Conservation (phyloP, 2,329 filamentous ascomycete genomes). For the Biscogniauxia mediterranea region DNA sequence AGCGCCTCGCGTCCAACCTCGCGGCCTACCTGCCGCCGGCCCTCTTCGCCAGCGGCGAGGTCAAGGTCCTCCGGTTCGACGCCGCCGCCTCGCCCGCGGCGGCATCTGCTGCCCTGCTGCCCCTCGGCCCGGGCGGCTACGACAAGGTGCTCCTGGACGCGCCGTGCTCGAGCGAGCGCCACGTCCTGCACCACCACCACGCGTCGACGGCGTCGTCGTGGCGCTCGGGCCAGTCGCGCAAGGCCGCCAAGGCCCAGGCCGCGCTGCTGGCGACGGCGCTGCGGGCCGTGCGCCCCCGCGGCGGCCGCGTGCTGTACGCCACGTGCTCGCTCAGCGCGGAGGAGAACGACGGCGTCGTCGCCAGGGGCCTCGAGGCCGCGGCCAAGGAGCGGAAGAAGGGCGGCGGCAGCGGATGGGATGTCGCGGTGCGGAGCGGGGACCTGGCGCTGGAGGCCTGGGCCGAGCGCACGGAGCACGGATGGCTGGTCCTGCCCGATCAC, state of each 20-base stretch:
- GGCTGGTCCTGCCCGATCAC: conserved; percentile 41
- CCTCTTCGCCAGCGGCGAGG: conserved; percentile 21
- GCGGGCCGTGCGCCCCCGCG: conserved; percentile 32
- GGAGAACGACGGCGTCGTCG: conserved; percentile 41
- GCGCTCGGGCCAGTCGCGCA: conserved; percentile 35
- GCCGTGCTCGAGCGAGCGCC: conserved; percentile 40
- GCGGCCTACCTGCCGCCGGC: conserved; percentile 24
- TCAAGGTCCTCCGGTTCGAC: conserved; percentile 27
- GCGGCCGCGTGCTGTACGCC: conserved; percentile 39
- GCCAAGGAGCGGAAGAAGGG: conserved; percentile 38
- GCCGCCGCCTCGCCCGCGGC: conserved; percentile 23
- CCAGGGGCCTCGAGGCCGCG: conserved; percentile 32
- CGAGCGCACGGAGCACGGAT: conserved; percentile 35
- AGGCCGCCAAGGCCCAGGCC: conserved; percentile 33
- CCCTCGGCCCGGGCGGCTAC: conserved; percentile 33
- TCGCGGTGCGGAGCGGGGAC: conserved; percentile 29
- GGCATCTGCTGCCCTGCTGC: conserved; percentile 20
- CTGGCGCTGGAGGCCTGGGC: conserved; percentile 25
- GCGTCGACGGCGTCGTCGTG: conserved; percentile 37
- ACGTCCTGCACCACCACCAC: conserved; percentile 38
- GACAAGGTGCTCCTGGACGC: conserved; percentile 41
- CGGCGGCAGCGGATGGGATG: conserved; percentile 30
- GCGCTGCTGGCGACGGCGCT: conserved; percentile 38
- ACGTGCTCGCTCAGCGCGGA: conserved; percentile 39
- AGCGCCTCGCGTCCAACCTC: conserved; percentile 30